Evolutionary conservation across 2,329 filamentous ascomycete species (phyloP).

Genomic region (Ceratocystis eucalypticola): DNA sequence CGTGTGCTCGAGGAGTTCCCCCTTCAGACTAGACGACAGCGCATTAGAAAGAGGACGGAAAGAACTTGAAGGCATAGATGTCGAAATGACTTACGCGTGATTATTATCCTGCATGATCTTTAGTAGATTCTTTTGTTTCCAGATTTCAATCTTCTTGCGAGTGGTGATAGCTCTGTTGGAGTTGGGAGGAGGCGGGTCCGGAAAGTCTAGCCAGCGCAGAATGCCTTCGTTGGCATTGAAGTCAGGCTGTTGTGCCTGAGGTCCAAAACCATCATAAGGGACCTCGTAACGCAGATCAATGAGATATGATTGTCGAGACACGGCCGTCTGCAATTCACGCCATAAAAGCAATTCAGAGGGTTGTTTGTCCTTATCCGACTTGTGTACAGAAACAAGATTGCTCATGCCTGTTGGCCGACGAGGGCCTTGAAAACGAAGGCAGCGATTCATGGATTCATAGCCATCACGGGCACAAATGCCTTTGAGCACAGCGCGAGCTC

Average conservation of each 20-base stretch:
- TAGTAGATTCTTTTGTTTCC: constrained; percentile 36
- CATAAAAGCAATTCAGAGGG: constrained; percentile 27
- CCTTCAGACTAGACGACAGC: constrained; percentile 33
- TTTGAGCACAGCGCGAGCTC: constrained; percentile 39
- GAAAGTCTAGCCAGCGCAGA: constrained; percentile 46
- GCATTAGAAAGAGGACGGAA: constrained; percentile 3
- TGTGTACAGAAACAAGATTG: constrained; percentile 26
- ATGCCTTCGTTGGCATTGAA: constrained; percentile 35
- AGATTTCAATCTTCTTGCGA: constrained; percentile 44
- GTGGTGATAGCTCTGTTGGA: constrained; percentile 34
- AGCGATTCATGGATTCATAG: constrained; percentile 36
- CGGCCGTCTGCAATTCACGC: constrained; percentile 41
- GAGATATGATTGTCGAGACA: constrained; percentile 44
- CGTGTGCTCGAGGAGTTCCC: constrained; percentile 40
- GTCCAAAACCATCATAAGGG: constrained; percentile 27
- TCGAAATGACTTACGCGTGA: constrained; percentile 32
- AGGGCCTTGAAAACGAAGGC: constrained; percentile 41
- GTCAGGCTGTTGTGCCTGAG: constrained; percentile 31
- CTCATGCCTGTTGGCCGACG: constrained; percentile 34
- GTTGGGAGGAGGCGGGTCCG: constrained; percentile 39
- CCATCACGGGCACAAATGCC: constrained; percentile 45
- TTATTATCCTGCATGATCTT: constrained; percentile 39
- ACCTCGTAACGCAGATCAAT: constrained; percentile 44
- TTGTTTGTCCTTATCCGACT: constrained; percentile 25
- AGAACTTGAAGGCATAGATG: neutral